A percentile compares a stretch with the other conserved stretches of the same genome.
phyloP scores from a whole-genome alignment of 208 protist genomes.

The Trypanosoma boissoni region DNA sequence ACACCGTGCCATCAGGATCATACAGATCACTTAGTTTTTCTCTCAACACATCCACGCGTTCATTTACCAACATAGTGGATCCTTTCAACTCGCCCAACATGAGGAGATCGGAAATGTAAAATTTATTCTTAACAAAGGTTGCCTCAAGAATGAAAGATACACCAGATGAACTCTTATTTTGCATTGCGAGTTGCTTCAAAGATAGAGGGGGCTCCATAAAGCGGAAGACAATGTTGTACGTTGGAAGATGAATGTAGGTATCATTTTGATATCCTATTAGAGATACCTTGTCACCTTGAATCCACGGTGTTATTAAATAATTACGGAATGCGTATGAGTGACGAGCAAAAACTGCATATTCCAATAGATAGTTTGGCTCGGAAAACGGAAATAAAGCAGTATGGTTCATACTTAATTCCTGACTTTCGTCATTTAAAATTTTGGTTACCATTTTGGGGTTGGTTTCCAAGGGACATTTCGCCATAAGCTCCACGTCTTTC shows the following conservation, averaged over 20 bases:
- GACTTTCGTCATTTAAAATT: slow-evolving; percentile 49
- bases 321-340: slow-evolving; percentile 49
- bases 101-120: slow-evolving; percentile 85
- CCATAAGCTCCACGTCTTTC: slow-evolving; percentile 56
- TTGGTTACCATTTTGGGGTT: slow-evolving; percentile 47
- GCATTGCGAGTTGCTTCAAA: slow-evolving; percentile 9
- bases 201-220: slow-evolving; percentile 21
- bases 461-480: slow-evolving; percentile 46
- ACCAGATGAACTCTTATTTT: slow-evolving; percentile 6
- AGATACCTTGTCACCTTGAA: slow-evolving; percentile 75
- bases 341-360: slow-evolving; percentile 77
- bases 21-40: slow-evolving; percentile 50
- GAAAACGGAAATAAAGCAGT: slow-evolving; percentile 65
- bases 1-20: slow-evolving; percentile 31
- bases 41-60: slow-evolving; percentile 59
- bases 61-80: slow-evolving; percentile 47
- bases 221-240: slow-evolving; percentile 74
- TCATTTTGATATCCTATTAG: slow-evolving; percentile 59
- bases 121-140: slow-evolving; percentile 45
- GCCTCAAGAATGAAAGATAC: slow-evolving; percentile 74
- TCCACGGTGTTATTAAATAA: slow-evolving; percentile 76
- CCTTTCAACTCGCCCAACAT: slow-evolving; percentile 47
- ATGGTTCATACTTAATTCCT: slow-evolving; percentile 25
- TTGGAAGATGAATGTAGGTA: slow-evolving; percentile 74
- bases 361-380: slow-evolving; percentile 80